Percentiles rank a stretch among this genome's conserved stretches.
phyloP scores from a whole-genome alignment of 2,329 filamentous ascomycete genomes.

The Alternaria panax region DNA sequence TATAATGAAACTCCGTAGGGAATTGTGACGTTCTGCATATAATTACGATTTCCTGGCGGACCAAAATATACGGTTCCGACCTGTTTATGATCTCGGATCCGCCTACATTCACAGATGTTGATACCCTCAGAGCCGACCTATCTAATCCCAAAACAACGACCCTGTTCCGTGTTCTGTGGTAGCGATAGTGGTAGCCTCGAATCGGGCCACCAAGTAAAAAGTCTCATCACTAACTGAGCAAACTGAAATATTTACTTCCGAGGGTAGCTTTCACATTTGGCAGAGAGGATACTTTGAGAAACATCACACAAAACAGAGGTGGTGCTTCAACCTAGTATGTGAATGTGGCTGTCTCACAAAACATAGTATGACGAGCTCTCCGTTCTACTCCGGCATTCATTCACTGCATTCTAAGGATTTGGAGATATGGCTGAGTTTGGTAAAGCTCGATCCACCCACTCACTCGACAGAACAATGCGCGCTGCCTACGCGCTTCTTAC shows the following conservation, averaged over 20 bases:
- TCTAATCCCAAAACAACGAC: neutral
- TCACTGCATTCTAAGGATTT: neutral
- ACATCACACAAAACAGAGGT: neutral
- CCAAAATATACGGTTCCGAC: neutral
- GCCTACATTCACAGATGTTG: neutral
- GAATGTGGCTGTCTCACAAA: neutral
- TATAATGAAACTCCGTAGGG: neutral
- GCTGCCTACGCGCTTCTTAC: neutral
- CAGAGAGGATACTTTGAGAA: neutral
- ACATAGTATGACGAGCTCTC: neutral
- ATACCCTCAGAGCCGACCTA: neutral
- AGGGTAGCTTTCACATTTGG: neutral
- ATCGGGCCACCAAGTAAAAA: neutral
- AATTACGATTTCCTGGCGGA: neutral
- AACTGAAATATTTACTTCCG: too few relatives aligned
- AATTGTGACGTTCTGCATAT: neutral
- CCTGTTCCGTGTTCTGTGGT: neutral
- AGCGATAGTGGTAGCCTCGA: neutral
- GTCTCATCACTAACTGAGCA: neutral
- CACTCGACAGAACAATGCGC: neutral
- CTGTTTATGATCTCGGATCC: neutral
- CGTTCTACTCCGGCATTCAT: neutral
- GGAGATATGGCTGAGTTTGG: neutral
- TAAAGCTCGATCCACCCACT: neutral
- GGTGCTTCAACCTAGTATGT: neutral